A percentile compares a stretch with the other conserved stretches of the same genome.
These are phyloP conservation scores for Penicillium freii DNA, from an alignment of 2,329 filamentous ascomycete species.

Conservation along the genomic window DNA sequence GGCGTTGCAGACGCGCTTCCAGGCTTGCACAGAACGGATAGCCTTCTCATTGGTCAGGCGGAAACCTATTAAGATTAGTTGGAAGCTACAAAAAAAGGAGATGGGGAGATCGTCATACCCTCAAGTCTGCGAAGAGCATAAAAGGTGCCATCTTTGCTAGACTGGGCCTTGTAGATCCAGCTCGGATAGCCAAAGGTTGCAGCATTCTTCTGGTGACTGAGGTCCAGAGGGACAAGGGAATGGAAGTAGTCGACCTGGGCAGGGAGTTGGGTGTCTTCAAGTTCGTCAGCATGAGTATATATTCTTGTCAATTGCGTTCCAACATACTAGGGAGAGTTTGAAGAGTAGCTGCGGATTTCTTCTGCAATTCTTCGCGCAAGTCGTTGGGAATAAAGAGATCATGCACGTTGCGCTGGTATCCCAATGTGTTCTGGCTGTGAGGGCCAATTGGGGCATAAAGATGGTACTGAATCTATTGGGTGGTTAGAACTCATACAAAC, in stretches of 20 bases:
- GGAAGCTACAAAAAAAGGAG: background rate
- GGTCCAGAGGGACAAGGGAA: constrained; percentile 85
- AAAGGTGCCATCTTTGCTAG: constrained; percentile 81
- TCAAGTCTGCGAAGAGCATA: constrained; percentile 86
- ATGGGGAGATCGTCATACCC: constrained; percentile 47
- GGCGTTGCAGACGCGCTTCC: constrained; percentile 80
- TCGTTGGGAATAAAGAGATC: constrained; percentile 91
- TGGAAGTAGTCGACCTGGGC: constrained; percentile 81
- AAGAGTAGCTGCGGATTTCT: constrained; percentile 78
- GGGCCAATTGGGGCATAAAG: constrained; percentile 85
- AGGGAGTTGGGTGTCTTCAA: constrained; percentile 66
- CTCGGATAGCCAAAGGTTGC: constrained; percentile 81
- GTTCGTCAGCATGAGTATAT: constrained; percentile 14
- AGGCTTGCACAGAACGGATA: constrained; percentile 80
- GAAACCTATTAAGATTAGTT: constrained; percentile 58
- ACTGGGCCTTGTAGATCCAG: constrained; percentile 94
- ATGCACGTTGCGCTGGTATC: constrained; percentile 81
- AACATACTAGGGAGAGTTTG: constrained; percentile 75
- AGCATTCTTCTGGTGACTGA: constrained; percentile 72
- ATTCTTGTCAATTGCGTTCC: background rate
- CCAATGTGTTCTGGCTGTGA: constrained; percentile 74
- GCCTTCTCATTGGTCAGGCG: constrained; percentile 85
- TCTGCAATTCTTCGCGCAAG: constrained; percentile 81
- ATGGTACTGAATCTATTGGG: constrained; percentile 75
- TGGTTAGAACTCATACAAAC: background rate